A percentile compares a stretch with the other conserved stretches of the same genome.
These are phyloP conservation scores for Eucalyptus virginea DNA, from an alignment of 345 rosid genomes.

Conservation along the genomic window DNA sequence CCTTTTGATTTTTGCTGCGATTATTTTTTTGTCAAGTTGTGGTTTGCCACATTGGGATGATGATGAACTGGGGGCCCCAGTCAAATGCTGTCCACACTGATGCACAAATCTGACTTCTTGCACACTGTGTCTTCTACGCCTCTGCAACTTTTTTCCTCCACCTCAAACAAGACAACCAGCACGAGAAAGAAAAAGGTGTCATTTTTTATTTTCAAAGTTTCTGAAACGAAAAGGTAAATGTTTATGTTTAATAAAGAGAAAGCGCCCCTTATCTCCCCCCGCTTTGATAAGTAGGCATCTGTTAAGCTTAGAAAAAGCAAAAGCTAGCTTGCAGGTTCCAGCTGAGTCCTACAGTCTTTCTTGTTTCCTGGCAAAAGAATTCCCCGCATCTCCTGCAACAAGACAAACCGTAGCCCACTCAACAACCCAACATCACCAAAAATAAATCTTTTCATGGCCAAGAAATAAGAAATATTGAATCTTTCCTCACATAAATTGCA, in stretches of 20 bases:
- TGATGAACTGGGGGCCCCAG: background rate
- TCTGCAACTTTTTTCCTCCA: background rate
- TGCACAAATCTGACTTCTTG: background rate
- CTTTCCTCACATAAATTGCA: background rate
- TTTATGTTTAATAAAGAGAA: background rate
- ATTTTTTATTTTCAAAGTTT: background rate
- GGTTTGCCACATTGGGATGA: background rate
- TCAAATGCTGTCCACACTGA: background rate
- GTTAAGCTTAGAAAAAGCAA: background rate
- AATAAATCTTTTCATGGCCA: background rate
- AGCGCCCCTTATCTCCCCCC: background rate
- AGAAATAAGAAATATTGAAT: background rate
- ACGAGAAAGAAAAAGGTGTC: background rate
- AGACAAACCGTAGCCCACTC: slow-evolving; percentile 24
- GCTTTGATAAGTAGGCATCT: background rate
- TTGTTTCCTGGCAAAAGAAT: background rate
- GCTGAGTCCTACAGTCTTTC: background rate
- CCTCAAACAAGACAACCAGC: background rate
- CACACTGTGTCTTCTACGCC: background rate
- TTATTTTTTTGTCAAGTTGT: background rate
- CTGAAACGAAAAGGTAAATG: background rate
- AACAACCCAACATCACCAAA: background rate
- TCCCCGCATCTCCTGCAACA: slow-evolving; percentile 1
- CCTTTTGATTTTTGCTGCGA: background rate
- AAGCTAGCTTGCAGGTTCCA: background rate